These are phyloP conservation scores for Tulasnella sp. DNA, from an alignment of 768 basidiomycete genomes.

Conservation along the genomic window DNA sequence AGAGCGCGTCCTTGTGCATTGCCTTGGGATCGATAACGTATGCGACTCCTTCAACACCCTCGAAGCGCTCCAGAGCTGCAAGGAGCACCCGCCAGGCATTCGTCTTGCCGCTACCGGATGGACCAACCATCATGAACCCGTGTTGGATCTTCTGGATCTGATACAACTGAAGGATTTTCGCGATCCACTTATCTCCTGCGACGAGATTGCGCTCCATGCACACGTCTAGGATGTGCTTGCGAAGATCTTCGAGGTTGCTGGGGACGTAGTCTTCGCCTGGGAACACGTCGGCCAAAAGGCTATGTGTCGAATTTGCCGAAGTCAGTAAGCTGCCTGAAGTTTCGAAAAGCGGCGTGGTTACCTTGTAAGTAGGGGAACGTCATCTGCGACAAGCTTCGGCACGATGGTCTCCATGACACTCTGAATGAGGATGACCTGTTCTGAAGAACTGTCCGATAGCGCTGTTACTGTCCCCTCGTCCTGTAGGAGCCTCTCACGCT, in stretches of 20 bases:
- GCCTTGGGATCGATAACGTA: constrained; percentile 99
- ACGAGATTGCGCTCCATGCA: constrained; percentile 81
- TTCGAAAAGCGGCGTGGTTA: constrained; percentile 29
- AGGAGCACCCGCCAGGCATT: constrained; percentile 95
- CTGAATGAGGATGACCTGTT: constrained; percentile 96
- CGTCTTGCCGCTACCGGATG: constrained; percentile 93
- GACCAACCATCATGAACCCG: constrained; percentile 99
- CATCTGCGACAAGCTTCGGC: constrained; percentile 93
- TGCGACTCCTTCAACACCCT: constrained; percentile 82
- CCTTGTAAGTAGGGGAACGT: constrained; percentile 91
- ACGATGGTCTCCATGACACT: constrained; percentile 98
- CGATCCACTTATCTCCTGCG: constrained; percentile 79
- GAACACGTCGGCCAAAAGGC: constrained; percentile 92
- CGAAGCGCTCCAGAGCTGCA: constrained; percentile 78
- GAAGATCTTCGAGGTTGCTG: constrained; percentile 75
- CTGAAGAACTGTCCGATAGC: constrained; percentile 64
- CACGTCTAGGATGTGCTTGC: constrained; percentile 76
- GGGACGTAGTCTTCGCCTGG: constrained; percentile 88
- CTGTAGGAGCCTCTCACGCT: constrained; percentile 68
- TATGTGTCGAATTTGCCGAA: too few relatives aligned
- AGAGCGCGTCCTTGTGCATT: constrained; percentile 95
- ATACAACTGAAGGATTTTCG: constrained; percentile 94
- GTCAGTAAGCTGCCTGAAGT: too few relatives aligned
- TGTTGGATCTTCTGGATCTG: constrained; percentile 99
- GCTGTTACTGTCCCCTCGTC: constrained; percentile 27